Conservation (phyloP, 1,139 yeast species). For the Casaregolazyma suthepensis region DNA sequence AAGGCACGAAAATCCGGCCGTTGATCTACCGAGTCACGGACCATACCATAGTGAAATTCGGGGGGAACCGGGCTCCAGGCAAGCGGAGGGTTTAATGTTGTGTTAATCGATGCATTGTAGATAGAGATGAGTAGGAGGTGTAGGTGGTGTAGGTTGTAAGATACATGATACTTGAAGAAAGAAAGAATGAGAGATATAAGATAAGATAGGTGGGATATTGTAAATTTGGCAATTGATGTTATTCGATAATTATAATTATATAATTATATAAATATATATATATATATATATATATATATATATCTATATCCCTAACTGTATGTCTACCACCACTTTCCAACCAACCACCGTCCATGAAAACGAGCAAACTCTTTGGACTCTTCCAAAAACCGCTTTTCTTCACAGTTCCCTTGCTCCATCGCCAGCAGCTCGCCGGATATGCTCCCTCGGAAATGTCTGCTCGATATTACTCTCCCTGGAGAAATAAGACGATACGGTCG, state of each 20-base stretch:
- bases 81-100: conserved; percentile 59
- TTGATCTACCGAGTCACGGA: conserved; percentile 67
- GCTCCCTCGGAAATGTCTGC: background rate
- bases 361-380: background rate
- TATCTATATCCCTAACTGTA: no score
- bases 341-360: background rate
- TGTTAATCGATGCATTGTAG: background rate
- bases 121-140: no score
- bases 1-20: conserved; percentile 65
- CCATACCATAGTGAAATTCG: conserved; percentile 75
- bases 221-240: no score
- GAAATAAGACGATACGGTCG: conserved; percentile 24
- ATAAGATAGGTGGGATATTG: no score
- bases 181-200: no score
- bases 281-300: no score
- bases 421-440: background rate
- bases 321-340: no score
- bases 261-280: no score
- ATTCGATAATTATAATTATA: no score
- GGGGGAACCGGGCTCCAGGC: conserved; percentile 86
- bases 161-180: no score
- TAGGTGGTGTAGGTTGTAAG: no score
- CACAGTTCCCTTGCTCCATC: conserved; percentile 2
- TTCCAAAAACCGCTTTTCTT: conserved; percentile 3
- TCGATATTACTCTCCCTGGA: conserved; percentile 9